Evolutionary conservation across 768 basidiomycete species (phyloP).

Genomic region (Gelatoporia subvermispora): DNA sequence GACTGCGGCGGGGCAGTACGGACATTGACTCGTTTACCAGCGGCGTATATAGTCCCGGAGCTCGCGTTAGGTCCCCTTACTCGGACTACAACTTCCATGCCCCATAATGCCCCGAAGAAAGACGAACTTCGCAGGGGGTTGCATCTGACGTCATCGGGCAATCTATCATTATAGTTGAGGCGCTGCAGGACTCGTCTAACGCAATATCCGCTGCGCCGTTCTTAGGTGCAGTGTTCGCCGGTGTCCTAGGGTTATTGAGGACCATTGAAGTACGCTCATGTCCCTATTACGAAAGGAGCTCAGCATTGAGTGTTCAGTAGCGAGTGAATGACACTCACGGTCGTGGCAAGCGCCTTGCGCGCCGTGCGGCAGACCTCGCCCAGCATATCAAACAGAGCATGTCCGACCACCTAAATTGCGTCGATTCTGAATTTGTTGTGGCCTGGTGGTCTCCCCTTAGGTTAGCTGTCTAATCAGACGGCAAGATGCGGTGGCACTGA

Average conservation of each 20-base stretch:
- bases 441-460: background rate
- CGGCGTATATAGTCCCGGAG: too few species aligned
- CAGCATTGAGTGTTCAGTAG: background rate
- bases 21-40: too few species aligned
- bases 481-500: background rate
- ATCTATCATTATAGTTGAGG: background rate
- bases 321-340: background rate
- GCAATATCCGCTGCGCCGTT: background rate
- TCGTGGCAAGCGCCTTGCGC: conserved; percentile 4
- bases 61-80: too few species aligned
- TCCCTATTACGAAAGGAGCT: background rate
- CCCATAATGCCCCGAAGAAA: too few species aligned
- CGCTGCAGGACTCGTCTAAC: background rate
- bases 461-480: background rate
- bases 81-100: too few species aligned
- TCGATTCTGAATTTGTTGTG: background rate
- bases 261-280: conserved; percentile 3
- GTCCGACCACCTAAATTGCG: background rate
- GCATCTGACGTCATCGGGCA: conserved; percentile 1
- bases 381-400: conserved; percentile 4
- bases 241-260: conserved; percentile 5
- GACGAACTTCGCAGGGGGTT: too few species aligned
- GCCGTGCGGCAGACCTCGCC: conserved; percentile 2
- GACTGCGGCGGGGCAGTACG: too few species aligned
- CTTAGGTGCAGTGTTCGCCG: background rate